Evolutionary conservation across 1,284 basidiomycete genomes (phyloP), one percentile per base, ranked within the genome.

Genomic region (Ceratobasidium sp.): DNA sequence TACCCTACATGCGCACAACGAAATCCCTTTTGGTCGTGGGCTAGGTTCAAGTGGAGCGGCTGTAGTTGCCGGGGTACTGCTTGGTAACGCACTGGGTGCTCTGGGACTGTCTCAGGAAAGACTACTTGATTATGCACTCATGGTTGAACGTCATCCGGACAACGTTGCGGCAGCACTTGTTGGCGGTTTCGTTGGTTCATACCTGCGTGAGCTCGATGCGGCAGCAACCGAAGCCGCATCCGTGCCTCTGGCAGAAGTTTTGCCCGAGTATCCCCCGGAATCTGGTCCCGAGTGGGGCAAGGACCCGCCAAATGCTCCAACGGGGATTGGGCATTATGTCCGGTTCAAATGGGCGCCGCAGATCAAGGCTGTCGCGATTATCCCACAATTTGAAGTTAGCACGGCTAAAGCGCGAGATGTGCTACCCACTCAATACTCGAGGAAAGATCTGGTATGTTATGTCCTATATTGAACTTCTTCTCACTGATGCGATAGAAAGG

Each of bases 81-180:
- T 99, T 57, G 97, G 92, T 46, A 88, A 96, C 80, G 86, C 89
- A 21, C 84, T 99, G 14, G 97, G 94, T 16, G 76, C 88, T 59
- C 86, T 99, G 74, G 79, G 85, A 28, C 87, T 99, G 14, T 79
- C 90, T 18, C 85, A 82, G 36, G 86, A 86, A 62, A 88, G 97
- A 32, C 84, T 97, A 77, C 87, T 99, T 72, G 97, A 99, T 82
- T 97, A 95, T 79, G 96, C 97, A 0, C 86, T 99, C 72, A 99
- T 99, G 97, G 96, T 99, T 77, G 97, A 99, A 82, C 88, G 97
- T 10, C 97, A 99, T 81, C 97, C 97, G 8, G 97, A 99, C 83
- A 99, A 99, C 80, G 97, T 99, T 76, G 97, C 97, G 0, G 97
- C 97, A 0, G 97, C 97, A 0, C 88, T 99, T 41, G 87, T 98